Evolutionary conservation across 228 moss, liverwort and hornwort genomes (phyloP).

Genomic region (Sphagnum fallax): DNA sequence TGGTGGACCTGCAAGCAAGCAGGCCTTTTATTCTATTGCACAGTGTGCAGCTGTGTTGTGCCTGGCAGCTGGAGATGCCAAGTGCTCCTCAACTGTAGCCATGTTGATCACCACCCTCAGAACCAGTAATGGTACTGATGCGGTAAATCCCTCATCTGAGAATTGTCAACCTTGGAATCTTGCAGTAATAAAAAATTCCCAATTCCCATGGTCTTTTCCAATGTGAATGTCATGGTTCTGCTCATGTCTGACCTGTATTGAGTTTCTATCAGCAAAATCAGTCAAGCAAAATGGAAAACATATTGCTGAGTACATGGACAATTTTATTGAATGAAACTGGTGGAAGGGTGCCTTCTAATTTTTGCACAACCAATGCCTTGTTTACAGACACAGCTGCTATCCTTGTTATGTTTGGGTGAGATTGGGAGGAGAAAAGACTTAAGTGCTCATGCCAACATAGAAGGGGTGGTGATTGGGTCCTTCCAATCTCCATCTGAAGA

Average conservation of each 20-base stretch:
- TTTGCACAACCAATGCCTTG: too few species aligned
- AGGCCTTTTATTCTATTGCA: constrained; percentile 95
- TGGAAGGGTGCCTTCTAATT: too few species aligned
- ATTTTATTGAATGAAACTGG: too few species aligned
- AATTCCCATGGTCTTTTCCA: too few species aligned
- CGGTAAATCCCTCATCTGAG: constrained; percentile 28
- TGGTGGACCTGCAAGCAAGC: constrained; percentile 99
- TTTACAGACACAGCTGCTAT: constrained; percentile 84
- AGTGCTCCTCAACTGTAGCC: constrained; percentile 92
- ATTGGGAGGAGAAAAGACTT: constrained; percentile 94
- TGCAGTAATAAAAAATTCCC: too few species aligned
- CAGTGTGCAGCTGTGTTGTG: constrained; percentile 96
- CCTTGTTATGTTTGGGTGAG: constrained; percentile 85
- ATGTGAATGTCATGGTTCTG: too few species aligned
- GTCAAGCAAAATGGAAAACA: too few species aligned
- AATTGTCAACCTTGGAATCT: too few species aligned
- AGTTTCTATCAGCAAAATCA: too few species aligned
- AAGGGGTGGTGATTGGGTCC: constrained; percentile 86
- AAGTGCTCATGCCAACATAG: constrained; percentile 72
- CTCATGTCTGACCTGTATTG: too few species aligned
- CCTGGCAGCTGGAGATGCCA: constrained; percentile 85
- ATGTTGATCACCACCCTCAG: constrained; percentile 81
- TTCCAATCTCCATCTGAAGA: constrained; percentile 96
- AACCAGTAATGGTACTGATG: constrained; percentile 74
- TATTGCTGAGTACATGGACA: too few species aligned